Percentiles rank a stretch among this genome's conserved stretches.
phyloP scores from a whole-genome alignment of 257 asterid species.

The Solanum etuberosum region DNA sequence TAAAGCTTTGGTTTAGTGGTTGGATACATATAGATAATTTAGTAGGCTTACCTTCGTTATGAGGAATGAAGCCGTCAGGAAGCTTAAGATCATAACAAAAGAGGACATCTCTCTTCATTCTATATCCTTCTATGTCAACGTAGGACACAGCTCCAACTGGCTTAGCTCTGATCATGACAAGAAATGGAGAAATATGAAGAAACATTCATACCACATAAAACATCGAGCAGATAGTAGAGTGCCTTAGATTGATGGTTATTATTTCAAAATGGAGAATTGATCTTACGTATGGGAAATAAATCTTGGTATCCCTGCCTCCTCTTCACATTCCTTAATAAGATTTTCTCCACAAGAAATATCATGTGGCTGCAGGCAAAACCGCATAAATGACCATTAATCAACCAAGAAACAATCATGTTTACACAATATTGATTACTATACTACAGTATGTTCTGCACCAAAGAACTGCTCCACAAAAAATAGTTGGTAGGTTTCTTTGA shows the following conservation, averaged over 20 bases:
- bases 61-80: constrained; percentile 64
- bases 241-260: neutral
- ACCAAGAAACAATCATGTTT: neutral
- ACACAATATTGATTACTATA: neutral
- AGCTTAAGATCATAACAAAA: constrained; percentile 90
- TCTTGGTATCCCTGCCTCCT: constrained; percentile 88
- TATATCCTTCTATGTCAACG: constrained; percentile 59
- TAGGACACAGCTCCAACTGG: constrained; percentile 88
- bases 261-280: neutral
- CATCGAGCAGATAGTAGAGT: neutral
- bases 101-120: constrained; percentile 86
- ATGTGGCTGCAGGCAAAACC: constrained; percentile 47
- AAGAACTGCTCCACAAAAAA: neutral
- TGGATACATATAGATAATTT: neutral
- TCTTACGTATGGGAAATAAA: constrained; percentile 56
- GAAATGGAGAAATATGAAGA: neutral
- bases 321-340: constrained; percentile 84
- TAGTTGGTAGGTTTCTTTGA: neutral
- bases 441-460: neutral
- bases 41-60: constrained; percentile 50
- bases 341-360: constrained; percentile 79
- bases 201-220: neutral
- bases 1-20: neutral
- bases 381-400: neutral
- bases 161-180: constrained; percentile 41